Percentiles rank a stretch among this genome's conserved stretches.
phyloP scores from a whole-genome alignment of 306 rosid species.

The Cicer judaicum region DNA sequence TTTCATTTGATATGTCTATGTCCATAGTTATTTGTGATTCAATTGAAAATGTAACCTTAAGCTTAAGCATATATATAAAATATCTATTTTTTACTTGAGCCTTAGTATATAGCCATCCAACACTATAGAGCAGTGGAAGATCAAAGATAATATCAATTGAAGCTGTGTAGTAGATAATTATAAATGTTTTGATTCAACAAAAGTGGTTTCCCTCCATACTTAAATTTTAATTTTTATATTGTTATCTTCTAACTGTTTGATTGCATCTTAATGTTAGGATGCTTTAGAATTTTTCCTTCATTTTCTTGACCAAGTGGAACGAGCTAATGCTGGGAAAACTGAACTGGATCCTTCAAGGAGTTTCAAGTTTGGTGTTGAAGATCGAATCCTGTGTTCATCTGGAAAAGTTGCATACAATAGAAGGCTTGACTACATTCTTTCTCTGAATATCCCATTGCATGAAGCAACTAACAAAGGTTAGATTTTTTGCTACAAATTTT shows the following conservation, averaged over 20 bases:
- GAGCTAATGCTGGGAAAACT: slow-evolving; percentile 65
- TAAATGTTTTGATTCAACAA: slow-evolving; percentile 1
- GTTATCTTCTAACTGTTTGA: slow-evolving; percentile 35
- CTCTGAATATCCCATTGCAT: slow-evolving; percentile 83
- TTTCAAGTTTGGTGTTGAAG: slow-evolving; percentile 97
- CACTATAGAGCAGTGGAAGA: slow-evolving; percentile 11
- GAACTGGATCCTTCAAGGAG: slow-evolving; percentile 82
- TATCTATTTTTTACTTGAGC: not conserved
- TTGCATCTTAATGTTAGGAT: slow-evolving; percentile 63
- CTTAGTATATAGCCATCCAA: not conserved
- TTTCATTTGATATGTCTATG: not conserved
- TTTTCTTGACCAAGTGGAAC: slow-evolving; percentile 93
- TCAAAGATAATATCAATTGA: slow-evolving; percentile 12
- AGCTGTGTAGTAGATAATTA: not conserved
- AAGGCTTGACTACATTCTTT: slow-evolving; percentile 88
- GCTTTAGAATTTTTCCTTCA: slow-evolving; percentile 98
- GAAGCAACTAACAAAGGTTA: slow-evolving; percentile 89
- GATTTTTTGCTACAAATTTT: slow-evolving; percentile 31
- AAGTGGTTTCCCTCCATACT: slow-evolving; percentile 20
- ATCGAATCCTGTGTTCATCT: slow-evolving; percentile 87
- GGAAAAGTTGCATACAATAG: slow-evolving; percentile 93
- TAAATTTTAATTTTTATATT: slow-evolving; percentile 10
- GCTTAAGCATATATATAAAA: not conserved
- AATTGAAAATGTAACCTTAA: slow-evolving; percentile 29
- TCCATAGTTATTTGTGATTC: slow-evolving; percentile 27